phyloP scores from a whole-genome alignment of 345 rosid species.

The Populus pruinosa region DNA sequence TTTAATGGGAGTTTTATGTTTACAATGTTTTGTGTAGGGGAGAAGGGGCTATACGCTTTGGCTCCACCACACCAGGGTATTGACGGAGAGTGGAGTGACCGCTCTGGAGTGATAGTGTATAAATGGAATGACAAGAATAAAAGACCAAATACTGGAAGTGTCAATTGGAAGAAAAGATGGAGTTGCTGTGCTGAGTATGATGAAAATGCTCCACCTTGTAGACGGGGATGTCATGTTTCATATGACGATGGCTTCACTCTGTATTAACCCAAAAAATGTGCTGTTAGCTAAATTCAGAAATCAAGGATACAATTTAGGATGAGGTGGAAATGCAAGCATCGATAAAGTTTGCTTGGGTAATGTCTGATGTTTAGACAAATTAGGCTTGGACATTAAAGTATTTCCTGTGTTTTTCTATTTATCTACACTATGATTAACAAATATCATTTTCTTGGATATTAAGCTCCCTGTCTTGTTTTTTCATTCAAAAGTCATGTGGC shows the following conservation, averaged over 20 bases:
- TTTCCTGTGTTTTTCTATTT: too few relatives aligned
- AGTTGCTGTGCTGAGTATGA: conserved; percentile 51
- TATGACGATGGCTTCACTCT: conserved; percentile 61
- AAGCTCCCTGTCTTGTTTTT: too few relatives aligned
- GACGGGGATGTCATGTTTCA: conserved; percentile 46
- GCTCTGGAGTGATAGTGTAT: conserved; percentile 55
- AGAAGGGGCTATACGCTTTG: conserved; percentile 48
- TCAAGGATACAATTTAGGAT: background rate
- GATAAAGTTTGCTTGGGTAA: background rate
- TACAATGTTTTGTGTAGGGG: conserved; percentile 30
- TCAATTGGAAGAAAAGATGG: conserved; percentile 56
- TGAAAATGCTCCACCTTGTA: conserved; percentile 57
- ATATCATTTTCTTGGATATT: too few relatives aligned
- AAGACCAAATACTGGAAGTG: conserved; percentile 47
- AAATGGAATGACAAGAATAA: conserved; percentile 50
- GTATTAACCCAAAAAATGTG: conserved; percentile 6
- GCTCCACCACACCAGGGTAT: conserved; percentile 69
- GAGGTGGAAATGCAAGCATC: background rate
- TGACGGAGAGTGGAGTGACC: conserved; percentile 58
- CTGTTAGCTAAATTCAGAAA: background rate
- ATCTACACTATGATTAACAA: too few relatives aligned
- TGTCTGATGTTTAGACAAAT: background rate
- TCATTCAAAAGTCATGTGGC: too few relatives aligned
- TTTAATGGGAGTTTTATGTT: background rate
- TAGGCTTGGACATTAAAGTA: background rate